These are phyloP conservation scores for Podospora anserina DNA, from an alignment of 495 filamentous ascomycete species.

Conservation along the genomic window DNA sequence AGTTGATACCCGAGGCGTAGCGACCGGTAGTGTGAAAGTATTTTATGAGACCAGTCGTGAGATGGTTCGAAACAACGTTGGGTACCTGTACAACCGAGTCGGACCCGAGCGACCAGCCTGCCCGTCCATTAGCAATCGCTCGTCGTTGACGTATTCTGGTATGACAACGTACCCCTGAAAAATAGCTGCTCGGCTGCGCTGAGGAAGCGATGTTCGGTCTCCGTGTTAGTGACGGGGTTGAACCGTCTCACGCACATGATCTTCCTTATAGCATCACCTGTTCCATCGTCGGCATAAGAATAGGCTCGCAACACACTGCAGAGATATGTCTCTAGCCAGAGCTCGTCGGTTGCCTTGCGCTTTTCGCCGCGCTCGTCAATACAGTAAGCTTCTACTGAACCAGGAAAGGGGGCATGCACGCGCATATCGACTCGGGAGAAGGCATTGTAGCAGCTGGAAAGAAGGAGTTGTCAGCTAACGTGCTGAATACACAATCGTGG, in stretches of 20 bases:
- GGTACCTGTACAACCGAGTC: slow-evolving; percentile 97
- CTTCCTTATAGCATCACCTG: slow-evolving; percentile 84
- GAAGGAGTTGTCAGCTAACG: not conserved
- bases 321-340: slow-evolving; percentile 97
- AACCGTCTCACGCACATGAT: slow-evolving; percentile 93
- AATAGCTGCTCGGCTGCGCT: slow-evolving; percentile 93
- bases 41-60: slow-evolving; percentile 85
- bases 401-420: slow-evolving; percentile 93
- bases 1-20: slow-evolving; percentile 92
- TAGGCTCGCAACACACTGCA: slow-evolving; percentile 92
- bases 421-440: slow-evolving; percentile 98
- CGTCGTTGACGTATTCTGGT: no score
- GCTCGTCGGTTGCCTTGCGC: slow-evolving; percentile 80
- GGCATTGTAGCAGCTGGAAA: slow-evolving; percentile 91
- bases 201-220: slow-evolving; percentile 93
- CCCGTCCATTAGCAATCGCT: not conserved
- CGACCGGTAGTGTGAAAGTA: slow-evolving; percentile 96
- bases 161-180: slow-evolving; percentile 67
- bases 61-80: slow-evolving; percentile 93
- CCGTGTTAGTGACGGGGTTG: slow-evolving; percentile 95
- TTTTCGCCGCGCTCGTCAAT: slow-evolving; percentile 95
- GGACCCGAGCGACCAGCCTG: slow-evolving; percentile 92
- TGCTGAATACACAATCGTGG: not conserved
- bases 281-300: slow-evolving; percentile 92
- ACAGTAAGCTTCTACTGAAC: slow-evolving; percentile 91